Conservation (phyloP, 306 rosid genomes). For the Vigna angularis region DNA sequence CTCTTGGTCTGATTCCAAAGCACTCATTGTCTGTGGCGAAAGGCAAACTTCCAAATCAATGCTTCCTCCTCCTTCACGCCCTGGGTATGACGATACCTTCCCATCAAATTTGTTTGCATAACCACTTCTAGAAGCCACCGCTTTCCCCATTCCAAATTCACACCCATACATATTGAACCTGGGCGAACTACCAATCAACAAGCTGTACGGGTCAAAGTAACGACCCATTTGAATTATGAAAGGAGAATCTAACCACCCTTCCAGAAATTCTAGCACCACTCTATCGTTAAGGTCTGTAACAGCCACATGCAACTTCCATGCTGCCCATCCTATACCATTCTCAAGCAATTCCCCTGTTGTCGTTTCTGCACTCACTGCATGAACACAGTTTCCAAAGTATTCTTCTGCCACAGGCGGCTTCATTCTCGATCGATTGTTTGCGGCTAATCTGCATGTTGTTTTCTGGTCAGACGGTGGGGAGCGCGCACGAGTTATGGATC, state of each 20-base stretch:
- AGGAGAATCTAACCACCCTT: slow-evolving; percentile 60
- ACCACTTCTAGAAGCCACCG: neutral
- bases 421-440: slow-evolving; percentile 56
- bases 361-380: neutral
- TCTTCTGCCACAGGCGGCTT: slow-evolving; percentile 53
- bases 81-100: neutral
- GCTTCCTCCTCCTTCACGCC: slow-evolving; percentile 61
- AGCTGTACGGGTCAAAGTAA: neutral
- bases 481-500: slow-evolving; percentile 58
- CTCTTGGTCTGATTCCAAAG: slow-evolving; percentile 56
- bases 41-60: slow-evolving; percentile 67
- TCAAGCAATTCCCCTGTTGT: slow-evolving; percentile 51
- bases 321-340: slow-evolving; percentile 62
- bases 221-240: neutral
- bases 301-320: slow-evolving; percentile 58
- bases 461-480: neutral
- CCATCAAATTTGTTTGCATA: slow-evolving; percentile 18
- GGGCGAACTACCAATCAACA: slow-evolving; percentile 58
- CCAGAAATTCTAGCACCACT: neutral
- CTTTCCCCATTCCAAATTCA: neutral
- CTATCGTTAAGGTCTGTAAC: slow-evolving; percentile 40
- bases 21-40: slow-evolving; percentile 49
- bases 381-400: slow-evolving; percentile 59
- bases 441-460: slow-evolving; percentile 53
- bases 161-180: neutral